Conservation (phyloP, 2,329 filamentous ascomycete species). For the Exserohilum turcica region DNA sequence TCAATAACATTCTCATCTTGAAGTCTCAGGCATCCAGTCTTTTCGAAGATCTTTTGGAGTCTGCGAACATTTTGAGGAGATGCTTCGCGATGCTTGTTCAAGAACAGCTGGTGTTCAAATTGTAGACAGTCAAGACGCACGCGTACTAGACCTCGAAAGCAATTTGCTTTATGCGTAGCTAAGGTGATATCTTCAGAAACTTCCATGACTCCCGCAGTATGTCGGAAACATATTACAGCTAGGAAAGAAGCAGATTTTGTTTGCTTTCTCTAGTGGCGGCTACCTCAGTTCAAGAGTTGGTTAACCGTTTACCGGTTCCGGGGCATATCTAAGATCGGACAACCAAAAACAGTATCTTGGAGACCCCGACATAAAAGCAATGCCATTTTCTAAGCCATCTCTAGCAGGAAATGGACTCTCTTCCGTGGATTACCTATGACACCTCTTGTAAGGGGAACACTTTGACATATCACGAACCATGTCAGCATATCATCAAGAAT, state of each 20-base stretch:
- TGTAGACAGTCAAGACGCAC: background rate
- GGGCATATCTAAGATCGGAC: background rate
- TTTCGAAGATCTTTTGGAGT: background rate
- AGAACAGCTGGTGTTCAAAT: background rate
- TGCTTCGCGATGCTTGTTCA: background rate
- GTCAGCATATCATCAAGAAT: background rate
- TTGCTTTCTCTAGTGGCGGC: background rate
- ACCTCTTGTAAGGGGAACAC: background rate
- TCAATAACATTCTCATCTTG: slow-evolving; percentile 29
- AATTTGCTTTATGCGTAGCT: background rate
- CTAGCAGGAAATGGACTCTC: background rate
- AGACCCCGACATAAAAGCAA: background rate
- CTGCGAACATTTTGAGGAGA: background rate
- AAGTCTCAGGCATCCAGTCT: slow-evolving; percentile 10
- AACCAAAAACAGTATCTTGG: background rate
- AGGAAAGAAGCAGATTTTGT: background rate
- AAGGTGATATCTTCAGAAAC: background rate
- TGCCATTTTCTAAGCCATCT: background rate
- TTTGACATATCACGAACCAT: background rate
- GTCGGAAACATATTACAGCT: background rate
- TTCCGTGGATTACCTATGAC: background rate
- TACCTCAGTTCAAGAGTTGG: background rate
- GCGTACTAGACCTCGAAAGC: slow-evolving; percentile 2
- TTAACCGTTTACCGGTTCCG: background rate
- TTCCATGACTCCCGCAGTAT: background rate